Base-by-base conservation (phyloP, 169 alveolate species). In the Ichthyophthirius multifiliis region DNA sequence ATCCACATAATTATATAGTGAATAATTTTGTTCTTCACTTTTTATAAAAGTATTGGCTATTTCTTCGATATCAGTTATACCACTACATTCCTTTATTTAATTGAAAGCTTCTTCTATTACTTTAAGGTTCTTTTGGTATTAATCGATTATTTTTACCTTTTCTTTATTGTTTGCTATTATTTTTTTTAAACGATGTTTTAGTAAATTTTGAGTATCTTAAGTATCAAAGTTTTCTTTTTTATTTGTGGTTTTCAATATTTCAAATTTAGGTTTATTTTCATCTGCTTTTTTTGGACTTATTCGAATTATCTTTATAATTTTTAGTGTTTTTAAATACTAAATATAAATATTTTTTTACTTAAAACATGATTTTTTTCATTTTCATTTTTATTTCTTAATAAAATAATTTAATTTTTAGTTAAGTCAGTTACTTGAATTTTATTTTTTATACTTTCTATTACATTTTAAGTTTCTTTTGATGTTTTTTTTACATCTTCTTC, bases 41-140 rank as follows among this genome's bases (percentile, higher is more conserved):
- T 92, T 92, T 41, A 92, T 92, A 46, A 89, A 92, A 32, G 94
- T 90, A 31, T 92, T 92, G 35, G 89, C 92, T 16, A 92, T 92
- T 82, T 92, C 96, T 27, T 89, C 94, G 0, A 85, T 88, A 74
- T 84, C 86, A 15, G 79, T 43, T 7, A 92, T 89, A 5, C 96
- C 96, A 46, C 91, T 85, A 2, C 92, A 89, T 46, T 89, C 91
- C 73, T 86, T 82, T 9, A 92, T 92, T 43, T 87, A 79, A 7
- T 87, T 86, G 65, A 92, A 92, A 15, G 94, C 94, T 62, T 89
- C 94, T 37, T 89, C 94, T 16, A 92, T 85, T 4, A 92, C 82
- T 64, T 65, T 82, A 27, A 89, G 88, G 73, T 92, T 88, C 67
- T 86, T 77, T 77, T 74, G 64, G 81, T 92, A 92, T 41, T 83